phyloP scores from a whole-genome alignment of 441 rosid species.

The Gossypium davidsonii region DNA sequence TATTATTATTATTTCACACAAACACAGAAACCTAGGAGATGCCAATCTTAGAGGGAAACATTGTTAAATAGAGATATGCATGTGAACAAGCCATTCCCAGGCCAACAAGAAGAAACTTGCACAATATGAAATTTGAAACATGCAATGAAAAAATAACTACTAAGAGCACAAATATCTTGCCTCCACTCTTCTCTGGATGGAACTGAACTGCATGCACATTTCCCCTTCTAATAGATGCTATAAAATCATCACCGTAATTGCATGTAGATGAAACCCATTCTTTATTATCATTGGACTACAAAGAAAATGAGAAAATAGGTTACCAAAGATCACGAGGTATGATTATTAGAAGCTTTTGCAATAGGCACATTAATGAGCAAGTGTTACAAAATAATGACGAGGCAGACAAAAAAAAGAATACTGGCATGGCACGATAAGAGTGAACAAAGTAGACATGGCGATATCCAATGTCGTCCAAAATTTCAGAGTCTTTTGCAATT shows the following conservation, averaged over 20 bases:
- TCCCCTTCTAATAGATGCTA: slow-evolving; percentile 83
- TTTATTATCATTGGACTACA: slow-evolving; percentile 68
- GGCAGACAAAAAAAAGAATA: slow-evolving; percentile 21
- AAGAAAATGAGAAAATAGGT: slow-evolving; percentile 7
- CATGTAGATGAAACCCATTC: slow-evolving; percentile 92
- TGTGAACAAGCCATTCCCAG: not conserved
- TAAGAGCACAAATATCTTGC: slow-evolving; percentile 29
- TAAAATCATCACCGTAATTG: slow-evolving; percentile 70
- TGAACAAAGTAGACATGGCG: slow-evolving; percentile 94
- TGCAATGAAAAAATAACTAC: not conserved
- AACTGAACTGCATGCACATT: slow-evolving; percentile 97
- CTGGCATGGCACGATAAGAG: slow-evolving; percentile 88
- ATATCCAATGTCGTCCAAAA: slow-evolving; percentile 78
- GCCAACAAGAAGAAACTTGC: not conserved
- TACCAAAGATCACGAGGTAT: not conserved
- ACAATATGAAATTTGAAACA: slow-evolving; percentile 4
- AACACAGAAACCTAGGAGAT: slow-evolving; percentile 3
- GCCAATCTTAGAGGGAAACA: not conserved
- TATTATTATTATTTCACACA: not conserved
- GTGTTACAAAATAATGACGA: not conserved
- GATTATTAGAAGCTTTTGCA: not conserved
- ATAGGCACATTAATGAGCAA: not conserved
- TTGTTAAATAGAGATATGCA: not conserved
- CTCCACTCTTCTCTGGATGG: slow-evolving; percentile 99
- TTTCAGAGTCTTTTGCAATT: slow-evolving; percentile 57